phyloP scores from a whole-genome alignment of 768 basidiomycete species.

The Kwoniella mangroviensis region DNA sequence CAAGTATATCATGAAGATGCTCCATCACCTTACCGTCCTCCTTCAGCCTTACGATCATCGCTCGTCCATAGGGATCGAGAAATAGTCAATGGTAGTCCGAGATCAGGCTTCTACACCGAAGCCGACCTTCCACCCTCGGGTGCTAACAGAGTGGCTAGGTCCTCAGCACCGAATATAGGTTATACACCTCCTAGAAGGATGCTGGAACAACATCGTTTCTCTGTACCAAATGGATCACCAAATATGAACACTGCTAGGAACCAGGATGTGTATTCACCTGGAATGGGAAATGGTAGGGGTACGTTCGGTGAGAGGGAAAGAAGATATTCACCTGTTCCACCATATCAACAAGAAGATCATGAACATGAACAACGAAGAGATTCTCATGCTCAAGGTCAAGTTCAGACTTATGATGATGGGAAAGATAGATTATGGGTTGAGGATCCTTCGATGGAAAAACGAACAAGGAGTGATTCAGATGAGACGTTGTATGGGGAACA shows the following conservation, averaged over 20 bases:
- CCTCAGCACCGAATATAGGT: conserved; percentile 18
- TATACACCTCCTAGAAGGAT: conserved; percentile 24
- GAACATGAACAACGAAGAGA: conserved; percentile 11
- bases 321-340: conserved; percentile 28
- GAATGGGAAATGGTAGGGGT: not conserved
- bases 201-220: conserved; percentile 32
- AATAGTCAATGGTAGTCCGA: conserved; percentile 1
- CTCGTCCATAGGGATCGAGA: conserved; percentile 10
- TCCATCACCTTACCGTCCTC: conserved; percentile 22
- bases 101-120: conserved; percentile 4
- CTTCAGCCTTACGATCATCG: conserved; percentile 30
- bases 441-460: not conserved
- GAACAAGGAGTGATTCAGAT: conserved; percentile 12
- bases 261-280: conserved; percentile 12
- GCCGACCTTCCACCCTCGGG: conserved; percentile 1
- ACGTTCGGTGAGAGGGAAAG: conserved; percentile 25
- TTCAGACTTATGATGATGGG: not conserved
- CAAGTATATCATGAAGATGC: not conserved
- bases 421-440: conserved; percentile 18
- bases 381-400: not conserved
- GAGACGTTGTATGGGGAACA: conserved; percentile 23
- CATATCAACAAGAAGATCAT: conserved; percentile 26
- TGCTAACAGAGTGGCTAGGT: conserved; percentile 5
- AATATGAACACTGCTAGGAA: not conserved
- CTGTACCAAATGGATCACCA: conserved; percentile 22